Conservation (phyloP, 176 grass and related monocot species). For the Cenchrus americanus region DNA sequence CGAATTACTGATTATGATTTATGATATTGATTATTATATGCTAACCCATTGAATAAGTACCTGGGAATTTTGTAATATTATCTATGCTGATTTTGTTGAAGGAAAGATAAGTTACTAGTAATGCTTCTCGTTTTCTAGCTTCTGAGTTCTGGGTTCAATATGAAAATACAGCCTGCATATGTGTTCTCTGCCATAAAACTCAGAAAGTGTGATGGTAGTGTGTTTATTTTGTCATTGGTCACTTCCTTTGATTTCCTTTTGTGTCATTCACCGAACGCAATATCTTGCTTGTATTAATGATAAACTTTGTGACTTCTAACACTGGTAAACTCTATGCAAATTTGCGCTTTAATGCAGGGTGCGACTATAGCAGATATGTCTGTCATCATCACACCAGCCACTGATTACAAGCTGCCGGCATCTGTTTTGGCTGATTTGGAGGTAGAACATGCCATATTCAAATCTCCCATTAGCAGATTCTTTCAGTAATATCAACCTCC, state of each 20-base stretch:
- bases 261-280: not conserved
- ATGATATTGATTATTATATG: not conserved
- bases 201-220: not conserved
- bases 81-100: not conserved
- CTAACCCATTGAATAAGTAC: not conserved
- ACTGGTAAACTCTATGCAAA: not conserved
- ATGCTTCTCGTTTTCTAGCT: not conserved
- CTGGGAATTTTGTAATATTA: not conserved
- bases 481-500: not conserved
- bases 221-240: not conserved
- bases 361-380: constrained; percentile 83
- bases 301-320: not conserved
- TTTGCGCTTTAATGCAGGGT: constrained; percentile 48
- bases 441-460: constrained; percentile 47
- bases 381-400: constrained; percentile 67
- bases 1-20: not conserved
- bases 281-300: not conserved
- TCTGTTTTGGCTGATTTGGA: constrained; percentile 46
- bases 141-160: not conserved
- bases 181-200: not conserved
- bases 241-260: not conserved
- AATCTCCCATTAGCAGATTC: not conserved
- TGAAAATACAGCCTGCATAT: not conserved
- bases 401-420: constrained; percentile 64
- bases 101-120: not conserved